Evolutionary conservation across 352 stramenopile genomes (phyloP).

Genomic region (Elongisporangium senticosum): DNA sequence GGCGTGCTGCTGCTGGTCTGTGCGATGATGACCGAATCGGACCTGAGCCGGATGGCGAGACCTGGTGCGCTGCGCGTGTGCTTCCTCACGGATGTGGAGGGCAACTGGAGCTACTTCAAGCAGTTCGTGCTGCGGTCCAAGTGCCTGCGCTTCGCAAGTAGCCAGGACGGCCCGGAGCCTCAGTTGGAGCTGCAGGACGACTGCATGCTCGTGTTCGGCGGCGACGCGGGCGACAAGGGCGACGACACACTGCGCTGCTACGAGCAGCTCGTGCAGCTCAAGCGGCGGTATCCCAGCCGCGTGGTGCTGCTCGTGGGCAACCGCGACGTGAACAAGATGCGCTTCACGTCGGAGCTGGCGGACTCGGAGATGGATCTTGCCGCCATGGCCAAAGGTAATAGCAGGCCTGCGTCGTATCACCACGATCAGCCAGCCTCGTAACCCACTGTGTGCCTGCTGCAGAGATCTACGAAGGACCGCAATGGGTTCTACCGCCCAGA

Average conservation of each 20-base stretch:
- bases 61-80: constrained; percentile 33
- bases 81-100: constrained; percentile 76
- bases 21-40: background rate
- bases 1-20: background rate
- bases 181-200: constrained; percentile 58
- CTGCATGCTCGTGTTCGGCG: constrained; percentile 87
- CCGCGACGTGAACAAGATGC: constrained; percentile 92
- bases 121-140: constrained; percentile 54
- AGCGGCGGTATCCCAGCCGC: constrained; percentile 79
- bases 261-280: constrained; percentile 80
- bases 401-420: background rate
- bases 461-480: constrained; percentile 68
- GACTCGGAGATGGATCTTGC: constrained; percentile 62
- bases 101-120: constrained; percentile 76
- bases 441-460: background rate
- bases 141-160: constrained; percentile 40
- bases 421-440: background rate
- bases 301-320: constrained; percentile 92
- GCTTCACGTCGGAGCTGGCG: constrained; percentile 76
- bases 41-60: background rate
- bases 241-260: constrained; percentile 84
- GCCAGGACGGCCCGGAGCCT: constrained; percentile 17
- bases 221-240: constrained; percentile 90
- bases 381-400: constrained; percentile 50
- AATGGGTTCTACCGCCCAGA: constrained; percentile 55